Evolutionary conservation across 78 protist genomes (phyloP).

Genomic region (Cyanophora paradoxa): DNA sequence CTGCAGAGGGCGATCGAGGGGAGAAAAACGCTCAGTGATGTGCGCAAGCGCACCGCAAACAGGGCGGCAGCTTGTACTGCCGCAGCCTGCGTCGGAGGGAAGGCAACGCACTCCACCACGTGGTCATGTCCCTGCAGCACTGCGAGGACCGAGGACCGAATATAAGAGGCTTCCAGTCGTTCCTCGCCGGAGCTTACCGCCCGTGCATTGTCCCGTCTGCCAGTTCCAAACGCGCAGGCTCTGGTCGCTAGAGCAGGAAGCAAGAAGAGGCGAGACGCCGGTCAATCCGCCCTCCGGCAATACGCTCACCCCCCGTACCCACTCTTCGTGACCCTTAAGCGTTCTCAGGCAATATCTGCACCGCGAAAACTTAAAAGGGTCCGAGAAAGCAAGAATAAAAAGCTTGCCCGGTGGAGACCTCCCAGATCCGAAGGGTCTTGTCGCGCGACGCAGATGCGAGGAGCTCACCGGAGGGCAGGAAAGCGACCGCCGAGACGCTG

Average conservation of each 20-base stretch:
- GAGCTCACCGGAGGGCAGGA: constrained; percentile 56
- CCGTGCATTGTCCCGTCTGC: not conserved
- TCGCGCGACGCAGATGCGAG: constrained; percentile 65
- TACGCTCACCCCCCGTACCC: constrained; percentile 61
- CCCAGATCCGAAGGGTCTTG: constrained; percentile 64
- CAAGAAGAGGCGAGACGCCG: no score
- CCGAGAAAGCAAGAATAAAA: not conserved
- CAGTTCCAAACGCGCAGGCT: not conserved
- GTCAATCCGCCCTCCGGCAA: constrained; percentile 37
- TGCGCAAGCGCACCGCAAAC: no score
- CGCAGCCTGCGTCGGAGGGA: constrained; percentile 31
- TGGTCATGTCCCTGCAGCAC: constrained; percentile 61
- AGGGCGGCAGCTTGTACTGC: no score
- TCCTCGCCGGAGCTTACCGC: not conserved
- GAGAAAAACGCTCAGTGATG: no score
- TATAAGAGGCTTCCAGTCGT: not conserved
- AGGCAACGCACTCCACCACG: constrained; percentile 70
- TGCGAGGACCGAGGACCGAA: constrained; percentile 34
- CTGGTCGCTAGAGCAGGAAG: constrained; percentile 45
- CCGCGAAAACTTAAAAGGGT: not conserved
- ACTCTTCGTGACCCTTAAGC: constrained; percentile 64
- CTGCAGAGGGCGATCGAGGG: no score
- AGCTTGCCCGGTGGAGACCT: constrained; percentile 51
- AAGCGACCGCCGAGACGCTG: constrained; percentile 53
- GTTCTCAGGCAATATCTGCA: constrained; percentile 50